These are phyloP conservation scores for Colletotrichum gigasporum DNA, from an alignment of 2,329 filamentous ascomycete species.

Conservation along the genomic window DNA sequence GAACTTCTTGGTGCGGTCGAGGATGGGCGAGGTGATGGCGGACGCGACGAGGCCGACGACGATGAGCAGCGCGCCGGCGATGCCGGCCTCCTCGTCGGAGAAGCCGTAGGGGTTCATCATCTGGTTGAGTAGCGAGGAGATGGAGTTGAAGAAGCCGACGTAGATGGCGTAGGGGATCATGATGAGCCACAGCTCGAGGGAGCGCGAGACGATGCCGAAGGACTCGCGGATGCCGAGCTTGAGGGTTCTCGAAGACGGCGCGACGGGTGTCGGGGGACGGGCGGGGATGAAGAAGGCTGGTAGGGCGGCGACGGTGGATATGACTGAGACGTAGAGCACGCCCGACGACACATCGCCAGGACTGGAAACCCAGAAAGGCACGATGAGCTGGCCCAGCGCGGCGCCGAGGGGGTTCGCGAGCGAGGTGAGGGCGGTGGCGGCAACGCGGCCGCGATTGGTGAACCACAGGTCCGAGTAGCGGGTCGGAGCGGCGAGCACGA, in stretches of 20 bases:
- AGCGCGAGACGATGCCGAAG: conserved; percentile 62
- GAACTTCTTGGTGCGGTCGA: conserved; percentile 87
- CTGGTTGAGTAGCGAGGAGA: conserved; percentile 89
- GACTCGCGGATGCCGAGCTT: conserved; percentile 64
- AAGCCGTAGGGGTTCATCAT: conserved; percentile 89
- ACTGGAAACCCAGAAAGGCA: conserved; percentile 77
- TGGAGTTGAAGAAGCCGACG: conserved; percentile 92
- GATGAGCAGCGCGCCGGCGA: conserved; percentile 89
- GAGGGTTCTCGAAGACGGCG: conserved; percentile 70
- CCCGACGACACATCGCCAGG: conserved; percentile 77
- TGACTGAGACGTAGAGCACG: conserved; percentile 86
- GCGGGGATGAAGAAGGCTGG: conserved; percentile 86
- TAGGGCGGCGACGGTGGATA: conserved; percentile 73
- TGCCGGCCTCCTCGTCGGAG: conserved; percentile 84
- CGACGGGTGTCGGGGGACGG: conserved; percentile 79
- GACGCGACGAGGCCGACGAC: conserved; percentile 83
- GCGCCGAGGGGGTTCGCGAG: conserved; percentile 92
- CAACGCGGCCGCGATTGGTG: conserved; percentile 82
- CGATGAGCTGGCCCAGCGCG: conserved; percentile 86
- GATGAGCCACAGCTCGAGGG: conserved; percentile 81
- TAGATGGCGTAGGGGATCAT: conserved; percentile 84
- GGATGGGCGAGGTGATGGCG: conserved; percentile 80
- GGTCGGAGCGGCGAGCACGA: conserved; percentile 88
- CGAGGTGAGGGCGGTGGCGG: conserved; percentile 85
- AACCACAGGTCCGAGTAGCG: conserved; percentile 97